Conservation (phyloP, 345 rosid genomes). For the Tarenaya hassleriana region DNA sequence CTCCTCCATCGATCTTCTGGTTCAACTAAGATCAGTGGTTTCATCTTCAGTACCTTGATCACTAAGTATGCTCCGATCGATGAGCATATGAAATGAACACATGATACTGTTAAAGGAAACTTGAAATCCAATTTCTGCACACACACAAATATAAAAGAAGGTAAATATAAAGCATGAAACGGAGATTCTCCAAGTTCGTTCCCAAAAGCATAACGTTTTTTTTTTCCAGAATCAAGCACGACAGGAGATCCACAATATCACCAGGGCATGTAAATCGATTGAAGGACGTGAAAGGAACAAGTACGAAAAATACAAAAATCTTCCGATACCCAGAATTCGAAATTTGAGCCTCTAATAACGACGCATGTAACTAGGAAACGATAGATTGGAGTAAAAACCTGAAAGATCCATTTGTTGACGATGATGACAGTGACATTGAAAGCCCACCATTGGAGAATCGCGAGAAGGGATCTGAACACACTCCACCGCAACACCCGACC, state of each 20-base stretch:
- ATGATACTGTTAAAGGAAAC: slow-evolving; percentile 60
- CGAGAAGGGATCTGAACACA: slow-evolving; percentile 54
- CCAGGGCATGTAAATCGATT: not conserved
- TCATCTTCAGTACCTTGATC: slow-evolving; percentile 57
- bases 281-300: not conserved
- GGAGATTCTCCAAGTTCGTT: no score
- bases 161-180: no score
- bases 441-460: slow-evolving; percentile 60
- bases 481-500: slow-evolving; percentile 41
- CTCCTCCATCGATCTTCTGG: slow-evolving; percentile 69
- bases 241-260: no score
- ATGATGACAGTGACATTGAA: slow-evolving; percentile 64
- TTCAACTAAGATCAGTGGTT: slow-evolving; percentile 53
- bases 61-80: slow-evolving; percentile 59
- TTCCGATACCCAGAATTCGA: no score
- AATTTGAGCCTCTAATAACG: no score
- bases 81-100: slow-evolving; percentile 68
- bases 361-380: no score
- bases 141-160: no score
- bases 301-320: slow-evolving; percentile 12
- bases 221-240: no score
- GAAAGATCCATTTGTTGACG: slow-evolving; percentile 70
- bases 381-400: no score
- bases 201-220: no score
- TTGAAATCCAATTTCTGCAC: slow-evolving; percentile 65